phyloP scores from a whole-genome alignment of 2,329 filamentous ascomycete genomes.

The Cordyceps pruinosa region DNA sequence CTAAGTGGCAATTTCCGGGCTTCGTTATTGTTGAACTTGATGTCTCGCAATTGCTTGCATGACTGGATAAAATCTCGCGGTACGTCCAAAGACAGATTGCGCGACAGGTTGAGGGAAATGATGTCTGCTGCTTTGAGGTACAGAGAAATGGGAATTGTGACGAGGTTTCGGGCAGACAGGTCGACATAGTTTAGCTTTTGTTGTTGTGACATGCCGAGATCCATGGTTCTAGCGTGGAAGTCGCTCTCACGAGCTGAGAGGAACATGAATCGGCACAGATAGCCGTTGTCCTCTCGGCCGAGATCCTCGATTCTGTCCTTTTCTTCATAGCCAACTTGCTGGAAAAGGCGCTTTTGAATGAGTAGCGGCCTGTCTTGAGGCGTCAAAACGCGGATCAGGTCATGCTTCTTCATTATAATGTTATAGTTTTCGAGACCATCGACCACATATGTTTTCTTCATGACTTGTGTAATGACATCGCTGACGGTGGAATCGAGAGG shows the following conservation, averaged over 20 bases:
- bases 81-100: slow-evolving; percentile 85
- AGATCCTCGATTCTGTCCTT: slow-evolving; percentile 86
- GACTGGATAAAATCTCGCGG: slow-evolving; percentile 95
- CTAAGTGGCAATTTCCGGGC: slow-evolving; percentile 79
- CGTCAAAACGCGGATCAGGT: slow-evolving; percentile 74
- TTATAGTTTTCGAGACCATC: slow-evolving; percentile 92
- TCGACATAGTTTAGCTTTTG: slow-evolving; percentile 94
- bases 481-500: slow-evolving; percentile 74
- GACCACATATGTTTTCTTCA: slow-evolving; percentile 88
- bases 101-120: slow-evolving; percentile 86
- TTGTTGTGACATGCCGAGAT: slow-evolving; percentile 72
- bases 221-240: slow-evolving; percentile 60
- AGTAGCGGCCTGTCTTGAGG: slow-evolving; percentile 75
- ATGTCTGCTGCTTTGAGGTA: slow-evolving; percentile 91
- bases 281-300: slow-evolving; percentile 94
- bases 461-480: slow-evolving; percentile 82
- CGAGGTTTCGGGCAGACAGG: slow-evolving; percentile 78
- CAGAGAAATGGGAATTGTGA: slow-evolving; percentile 89
- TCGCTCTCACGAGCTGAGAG: slow-evolving; percentile 82
- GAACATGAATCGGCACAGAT: slow-evolving; percentile 93
- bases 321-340: slow-evolving; percentile 86
- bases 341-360: slow-evolving; percentile 84
- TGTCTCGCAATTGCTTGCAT: slow-evolving; percentile 84
- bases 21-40: slow-evolving; percentile 94
- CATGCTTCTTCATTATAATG: slow-evolving; percentile 90